phyloP scores from a whole-genome alignment of 495 filamentous ascomycete species.

The Aspergillus avenaceus region DNA sequence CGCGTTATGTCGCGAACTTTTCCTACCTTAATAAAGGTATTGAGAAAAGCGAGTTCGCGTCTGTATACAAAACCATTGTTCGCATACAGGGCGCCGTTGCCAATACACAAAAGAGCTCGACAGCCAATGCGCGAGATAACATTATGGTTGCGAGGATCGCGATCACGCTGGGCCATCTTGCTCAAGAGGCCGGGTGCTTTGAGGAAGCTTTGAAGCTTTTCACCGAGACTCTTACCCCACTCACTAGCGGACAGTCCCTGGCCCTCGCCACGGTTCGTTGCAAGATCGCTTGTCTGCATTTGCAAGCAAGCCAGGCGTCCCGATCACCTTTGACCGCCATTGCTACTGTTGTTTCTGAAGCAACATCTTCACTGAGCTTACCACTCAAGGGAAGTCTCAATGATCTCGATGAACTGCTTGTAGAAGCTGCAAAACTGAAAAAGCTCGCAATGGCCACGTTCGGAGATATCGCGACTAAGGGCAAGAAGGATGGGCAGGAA shows the following conservation, averaged over 20 bases:
- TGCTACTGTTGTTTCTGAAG: conserved; percentile 26
- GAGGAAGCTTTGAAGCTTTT: conserved; percentile 42
- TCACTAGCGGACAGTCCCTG: conserved; percentile 32
- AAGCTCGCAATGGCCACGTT: conserved; percentile 56
- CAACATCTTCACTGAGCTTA: conserved; percentile 49
- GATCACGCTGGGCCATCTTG: conserved; percentile 38
- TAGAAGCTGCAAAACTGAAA: conserved; percentile 59
- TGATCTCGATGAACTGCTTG: conserved; percentile 68
- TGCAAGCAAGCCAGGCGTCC: conserved; percentile 31
- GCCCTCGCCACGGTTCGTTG: conserved; percentile 36
- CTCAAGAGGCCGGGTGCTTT: conserved; percentile 41
- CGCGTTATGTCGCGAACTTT: conserved; percentile 61
- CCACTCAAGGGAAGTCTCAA: conserved; percentile 56
- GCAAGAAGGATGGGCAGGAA: conserved; percentile 17
- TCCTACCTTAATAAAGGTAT: conserved; percentile 47
- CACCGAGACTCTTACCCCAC: conserved; percentile 26
- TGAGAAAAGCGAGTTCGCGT: conserved; percentile 36
- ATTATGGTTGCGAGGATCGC: conserved; percentile 30
- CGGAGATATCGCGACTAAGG: conserved; percentile 32
- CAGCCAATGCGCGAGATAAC: conserved; percentile 19
- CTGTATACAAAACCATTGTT: conserved; percentile 32
- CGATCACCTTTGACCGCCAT: conserved; percentile 13
- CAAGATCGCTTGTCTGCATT: conserved; percentile 38
- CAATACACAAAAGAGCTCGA: conserved; percentile 24
- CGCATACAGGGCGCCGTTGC: conserved; percentile 33